A percentile compares a stretch with the other conserved stretches of the same genome.
Conservation (phyloP, 352 stramenopile genomes). For the Blastocystis sp. region DNA sequence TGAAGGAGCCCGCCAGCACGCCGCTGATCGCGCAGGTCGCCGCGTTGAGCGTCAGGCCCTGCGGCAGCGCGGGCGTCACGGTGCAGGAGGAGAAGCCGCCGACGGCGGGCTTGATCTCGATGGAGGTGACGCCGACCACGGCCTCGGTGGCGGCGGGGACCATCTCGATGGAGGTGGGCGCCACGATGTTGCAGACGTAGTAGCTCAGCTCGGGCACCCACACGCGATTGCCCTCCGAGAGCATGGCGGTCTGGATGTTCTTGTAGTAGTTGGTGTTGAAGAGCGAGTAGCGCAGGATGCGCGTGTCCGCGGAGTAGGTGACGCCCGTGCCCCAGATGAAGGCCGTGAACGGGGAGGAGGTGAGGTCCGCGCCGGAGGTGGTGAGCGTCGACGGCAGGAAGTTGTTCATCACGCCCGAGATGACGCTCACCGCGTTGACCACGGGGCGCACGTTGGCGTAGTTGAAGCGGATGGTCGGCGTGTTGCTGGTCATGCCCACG, state of each 20-base stretch:
- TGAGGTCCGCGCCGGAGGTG: not conserved
- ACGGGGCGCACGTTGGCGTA: not conserved
- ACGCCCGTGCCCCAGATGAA: not conserved
- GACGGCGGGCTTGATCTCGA: not conserved
- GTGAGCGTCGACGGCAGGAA: not conserved
- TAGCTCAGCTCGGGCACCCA: not conserved
- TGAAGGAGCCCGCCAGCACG: not conserved
- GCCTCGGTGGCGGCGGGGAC: not conserved
- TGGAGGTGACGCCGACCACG: not conserved
- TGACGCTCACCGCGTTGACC: not conserved
- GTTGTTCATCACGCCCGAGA: not conserved
- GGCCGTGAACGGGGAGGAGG: not conserved
- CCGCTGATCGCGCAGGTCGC: constrained; percentile 37
- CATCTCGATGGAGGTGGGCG: not conserved
- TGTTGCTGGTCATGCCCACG: too few species aligned
- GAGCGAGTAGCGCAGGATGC: not conserved
- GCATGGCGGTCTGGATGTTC: not conserved
- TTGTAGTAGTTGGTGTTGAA: not conserved
- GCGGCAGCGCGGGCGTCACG: constrained; percentile 39
- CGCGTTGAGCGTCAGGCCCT: constrained; percentile 37
- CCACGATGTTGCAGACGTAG: not conserved
- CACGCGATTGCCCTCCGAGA: not conserved
- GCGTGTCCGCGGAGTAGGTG: not conserved
- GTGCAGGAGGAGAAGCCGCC: not conserved
- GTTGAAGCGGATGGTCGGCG: too few species aligned